Conservation (phyloP, 176 grass and related monocot genomes). For the Metroxylon sagu region DNA sequence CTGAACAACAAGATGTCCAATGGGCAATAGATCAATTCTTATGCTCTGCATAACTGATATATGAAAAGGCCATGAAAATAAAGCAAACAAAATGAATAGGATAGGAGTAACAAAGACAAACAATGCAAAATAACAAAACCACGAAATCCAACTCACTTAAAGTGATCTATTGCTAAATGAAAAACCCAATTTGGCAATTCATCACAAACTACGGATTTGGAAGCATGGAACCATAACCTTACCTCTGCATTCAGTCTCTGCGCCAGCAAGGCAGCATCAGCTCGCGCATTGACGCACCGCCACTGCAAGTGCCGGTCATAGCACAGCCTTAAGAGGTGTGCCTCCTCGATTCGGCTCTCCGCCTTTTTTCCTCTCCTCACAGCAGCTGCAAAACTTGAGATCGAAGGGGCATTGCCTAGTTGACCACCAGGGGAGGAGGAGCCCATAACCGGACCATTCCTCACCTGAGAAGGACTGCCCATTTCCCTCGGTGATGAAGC, state of each 20-base stretch:
- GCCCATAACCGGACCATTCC: slow-evolving; percentile 19
- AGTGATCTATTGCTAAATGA: no score
- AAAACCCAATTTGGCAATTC: no score
- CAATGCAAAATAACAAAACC: no score
- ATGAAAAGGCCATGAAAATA: no score
- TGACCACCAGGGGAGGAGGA: slow-evolving; percentile 27
- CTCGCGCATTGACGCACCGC: slow-evolving; percentile 66
- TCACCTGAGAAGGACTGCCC: slow-evolving; percentile 46
- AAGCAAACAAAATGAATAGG: no score
- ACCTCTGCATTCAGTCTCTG: slow-evolving; percentile 71
- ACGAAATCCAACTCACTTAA: no score
- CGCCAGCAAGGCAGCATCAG: slow-evolving; percentile 36
- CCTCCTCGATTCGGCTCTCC: slow-evolving; percentile 57
- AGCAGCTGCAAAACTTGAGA: slow-evolving; percentile 37
- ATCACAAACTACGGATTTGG: no score
- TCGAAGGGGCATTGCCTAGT: slow-evolving; percentile 39
- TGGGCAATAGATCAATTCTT: no score
- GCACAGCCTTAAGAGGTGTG: slow-evolving; percentile 61
- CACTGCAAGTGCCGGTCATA: slow-evolving; percentile 75
- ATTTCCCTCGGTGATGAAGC: slow-evolving; percentile 34
- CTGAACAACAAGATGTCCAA: no score
- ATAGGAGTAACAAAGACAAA: no score
- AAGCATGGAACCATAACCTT: slow-evolving; percentile 14
- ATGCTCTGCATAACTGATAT: no score
- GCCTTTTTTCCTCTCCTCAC: slow-evolving; percentile 57